Base-by-base conservation (phyloP, 2,329 filamentous ascomycete species). In the Neopestalotiopsis rosae region DNA sequence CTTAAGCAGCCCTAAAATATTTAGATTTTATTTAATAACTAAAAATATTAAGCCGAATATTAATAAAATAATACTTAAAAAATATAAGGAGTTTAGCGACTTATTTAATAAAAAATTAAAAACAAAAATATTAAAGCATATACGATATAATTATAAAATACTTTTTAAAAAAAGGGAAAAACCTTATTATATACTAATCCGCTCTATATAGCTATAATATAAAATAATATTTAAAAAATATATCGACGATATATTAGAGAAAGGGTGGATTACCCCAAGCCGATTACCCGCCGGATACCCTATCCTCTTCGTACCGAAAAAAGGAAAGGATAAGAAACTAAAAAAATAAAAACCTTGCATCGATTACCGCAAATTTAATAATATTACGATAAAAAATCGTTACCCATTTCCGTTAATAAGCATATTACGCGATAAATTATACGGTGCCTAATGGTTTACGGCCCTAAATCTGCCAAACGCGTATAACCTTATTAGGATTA, bases 401-500 rank as follows among this genome's bases (percentile, higher is more conserved):
- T 56, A 56, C 1, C 2, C 3, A n/a, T 66, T 57, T n/a, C 5
- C 5, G 4, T 56, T 66, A 66, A 66, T 57, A 9, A 49, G 45
- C 1, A 28, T 32, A 4, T 49, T 65, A 45, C 20, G 12, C 10
- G n/a, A 65, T 49, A 65, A 49, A 65, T 65, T 65, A 52, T 12
- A 52, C 30, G 30, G 30, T 10, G 13, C 20, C 2, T 12, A 65
- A 52, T 45, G 2, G 1, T 66, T 66, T 58, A 56, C 9, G 14
- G 28, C 45, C 6, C 20, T 56, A 42, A 20, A 42, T 34, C 49
- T 49, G 20, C 28, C 17, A 2, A 68, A 68, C 32, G 17, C 24
- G 58, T 68, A 63, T 70, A 68, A 69, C 67, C 71, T 70, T 20
- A 70, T 70, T 28, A 68, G 32, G 9, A 69, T 77, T 28, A 59